Conservation (phyloP, 768 basidiomycete species). For the Serendipita sp. region DNA sequence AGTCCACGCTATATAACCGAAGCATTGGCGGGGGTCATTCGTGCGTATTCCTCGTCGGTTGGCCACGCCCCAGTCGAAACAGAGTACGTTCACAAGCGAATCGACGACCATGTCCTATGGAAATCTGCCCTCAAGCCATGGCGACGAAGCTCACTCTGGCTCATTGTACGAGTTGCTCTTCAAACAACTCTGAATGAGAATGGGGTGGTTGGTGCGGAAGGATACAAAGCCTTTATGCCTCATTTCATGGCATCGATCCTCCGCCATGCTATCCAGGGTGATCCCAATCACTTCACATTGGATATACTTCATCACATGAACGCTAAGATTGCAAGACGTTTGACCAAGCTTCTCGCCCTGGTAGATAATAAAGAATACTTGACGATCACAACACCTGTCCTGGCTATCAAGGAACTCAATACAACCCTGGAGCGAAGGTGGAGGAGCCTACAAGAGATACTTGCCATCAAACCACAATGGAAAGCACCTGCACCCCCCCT, state of each 20-base stretch:
- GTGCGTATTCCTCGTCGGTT: slow-evolving; percentile 15
- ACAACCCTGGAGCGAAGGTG: too few species aligned
- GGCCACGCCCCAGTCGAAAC: slow-evolving; percentile 16
- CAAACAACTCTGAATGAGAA: slow-evolving; percentile 18
- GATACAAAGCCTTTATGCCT: slow-evolving; percentile 35
- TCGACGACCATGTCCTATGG: slow-evolving; percentile 34
- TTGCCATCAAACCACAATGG: slow-evolving; percentile 10
- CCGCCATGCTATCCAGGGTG: slow-evolving; percentile 9
- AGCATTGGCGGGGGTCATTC: slow-evolving; percentile 32
- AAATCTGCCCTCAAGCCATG: slow-evolving; percentile 24
- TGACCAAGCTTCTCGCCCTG: slow-evolving; percentile 9
- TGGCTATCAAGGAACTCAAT: too few species aligned
- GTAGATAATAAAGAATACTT: slow-evolving; percentile 8
- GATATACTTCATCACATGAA: slow-evolving; percentile 19
- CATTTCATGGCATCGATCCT: slow-evolving; percentile 23
- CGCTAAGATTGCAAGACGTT: slow-evolving; percentile 15
- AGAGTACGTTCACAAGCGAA: slow-evolving; percentile 24
- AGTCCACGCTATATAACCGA: slow-evolving; percentile 35
- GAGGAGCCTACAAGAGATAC: too few species aligned
- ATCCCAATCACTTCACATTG: slow-evolving; percentile 11
- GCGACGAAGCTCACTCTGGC: slow-evolving; percentile 36
- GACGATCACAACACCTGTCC: too few species aligned
- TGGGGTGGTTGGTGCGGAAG: neutral
- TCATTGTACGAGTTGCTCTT: slow-evolving; percentile 30
- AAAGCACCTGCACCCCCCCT: neutral